Base-by-base conservation (phyloP, 1,139 yeast genomes). In the Geotrichum aggregatum region DNA sequence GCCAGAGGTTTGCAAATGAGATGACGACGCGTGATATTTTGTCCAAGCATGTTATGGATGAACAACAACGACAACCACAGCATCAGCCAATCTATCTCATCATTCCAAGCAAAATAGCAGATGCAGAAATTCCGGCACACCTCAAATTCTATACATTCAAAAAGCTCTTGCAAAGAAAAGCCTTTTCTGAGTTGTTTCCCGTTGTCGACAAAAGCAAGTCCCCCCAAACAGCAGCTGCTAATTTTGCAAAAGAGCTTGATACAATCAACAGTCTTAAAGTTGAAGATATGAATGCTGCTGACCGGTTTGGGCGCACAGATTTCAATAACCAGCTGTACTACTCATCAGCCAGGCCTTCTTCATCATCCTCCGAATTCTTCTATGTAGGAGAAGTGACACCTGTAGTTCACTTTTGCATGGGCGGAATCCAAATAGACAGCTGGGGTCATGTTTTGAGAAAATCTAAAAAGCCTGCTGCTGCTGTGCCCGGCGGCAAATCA, bases 371-470 rank as follows among this genome's bases (percentile, higher is more conserved):
- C 33, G n/a, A n/a, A n/a, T n/a, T n/a, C n/a, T 65, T 62, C 50
- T 78, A 77, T 61, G 79, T 78, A 28, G 79, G 84, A 0, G 76
- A 71, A 58, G 76, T 84, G 45, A 84, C 92, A 1, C 80, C 94
- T 39, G 94, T 86, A 1, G 78, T 87, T 39, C 95, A 87, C 65
- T 87, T 85, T 70, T 85, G 95, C 7, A 84, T 86, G 89, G 95
- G 95, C 34, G 95, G 95, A 43, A 83, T 84, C 33, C 79, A 79
- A 64, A 83, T 84, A 62, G 79, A 84, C 63, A 77, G 74, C 44
- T 68, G 74, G 47, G 71, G 84, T 0, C 77, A 82, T 60, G 87
- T 84, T 1, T 58, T 83, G 47, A 70, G 73, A 50, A 68, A 70
- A 33, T 71, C 71, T n/a, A 61, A 63, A 3, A 28, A 14, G n/a